Evolutionary conservation across 2,329 filamentous ascomycete genomes (phyloP), one percentile per base, ranked within the genome.

Genomic region (Drechslera avenae): DNA sequence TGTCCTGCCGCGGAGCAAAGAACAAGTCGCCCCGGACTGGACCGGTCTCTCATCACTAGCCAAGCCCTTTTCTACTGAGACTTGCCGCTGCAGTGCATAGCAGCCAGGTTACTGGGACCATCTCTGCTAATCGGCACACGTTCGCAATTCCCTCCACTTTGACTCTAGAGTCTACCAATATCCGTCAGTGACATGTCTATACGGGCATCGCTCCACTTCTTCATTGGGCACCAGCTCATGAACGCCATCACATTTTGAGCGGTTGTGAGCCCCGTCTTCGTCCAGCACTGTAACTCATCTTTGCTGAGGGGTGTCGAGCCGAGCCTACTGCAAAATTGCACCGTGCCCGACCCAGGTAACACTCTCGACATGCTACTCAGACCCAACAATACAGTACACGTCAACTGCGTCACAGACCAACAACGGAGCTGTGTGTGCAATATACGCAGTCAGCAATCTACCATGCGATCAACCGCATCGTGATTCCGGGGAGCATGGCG

Each of bases 41-140:
- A 14, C 52, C 39, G 46, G 39, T 31, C 26, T 19, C 16, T 40
- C 31, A 9, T 41, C 17, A 34, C 17, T 32, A 21, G 50, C 31
- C 46, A 50, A 55, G 36, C 13, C 32, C 36, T 46, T 39, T 34
- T 51, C 40, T 34, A 46, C 41, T 55, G 55, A 60, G 56, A 60
- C 58, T 54, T 43, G 40, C 49, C 46, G 39, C 52, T 52, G 43
- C 37, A 47, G 28, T 50, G 48, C 43, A 42, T 39, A 43, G 42
- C 33, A 28, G 32, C 31, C 36, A 42, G 44, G 44, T 56, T 44
- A 50, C 50, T 45, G 46, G 46, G 45, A 17, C 26, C 34, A 34
- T 23, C 47, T 32, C 30, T 46, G 37, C 35, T 39, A 46, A 40
- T 43, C 41, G 34, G 34, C 34, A 50, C 34, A 31, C 34, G 16